Base-by-base conservation (phyloP, 345 rosid species). In the Eucalyptus pauciflora region DNA sequence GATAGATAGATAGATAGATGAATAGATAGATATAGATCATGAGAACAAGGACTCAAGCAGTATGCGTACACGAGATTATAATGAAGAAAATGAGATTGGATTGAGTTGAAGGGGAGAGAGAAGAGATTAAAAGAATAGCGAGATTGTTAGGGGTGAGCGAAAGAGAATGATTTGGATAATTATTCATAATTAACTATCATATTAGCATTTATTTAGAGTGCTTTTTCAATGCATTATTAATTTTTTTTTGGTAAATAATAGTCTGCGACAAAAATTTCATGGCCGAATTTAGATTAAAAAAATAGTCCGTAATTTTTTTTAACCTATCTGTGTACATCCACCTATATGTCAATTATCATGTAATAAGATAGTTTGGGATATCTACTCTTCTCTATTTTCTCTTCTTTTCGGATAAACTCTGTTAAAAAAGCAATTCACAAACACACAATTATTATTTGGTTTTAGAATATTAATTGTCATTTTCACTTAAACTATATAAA, bases 221-320 rank as follows among this genome's bases (percentile, higher is more conserved):
- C 80, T 8, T 69, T 69, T 69, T 17, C 7, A 33, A 33, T 33
- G 45, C 43, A 69, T 69, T 17, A 9, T 69, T 18, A 20, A 20
- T 5, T 60, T 25, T 14, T 2, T 52, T 67, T 29, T 17, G 45
- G 43, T 69, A 64, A 64, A 16, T 69, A 33, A 17, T 33, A 10
- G 43, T 0, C 25, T 7, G 24, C 1, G 24, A 69, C 1, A 33
- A 33, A 16, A 33, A 15, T 17, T 69, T 1, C 45, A 33, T 9
- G 80, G 80, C 43, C 2, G 80, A 69, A 69, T 69, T 8, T 69
- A 69, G 4, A 33, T 8, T 31, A 1, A 33, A 67, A 13, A 31
- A 17, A 69, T 8, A 33, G 45, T 41, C 10, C 43, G 11, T 33
- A 33, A 33, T 69, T 17, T 69, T 69, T 69, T 33, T 31, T 2